These are phyloP conservation scores for Phanerochaete carnosa DNA, from an alignment of 768 basidiomycete species.

Conservation along the genomic window DNA sequence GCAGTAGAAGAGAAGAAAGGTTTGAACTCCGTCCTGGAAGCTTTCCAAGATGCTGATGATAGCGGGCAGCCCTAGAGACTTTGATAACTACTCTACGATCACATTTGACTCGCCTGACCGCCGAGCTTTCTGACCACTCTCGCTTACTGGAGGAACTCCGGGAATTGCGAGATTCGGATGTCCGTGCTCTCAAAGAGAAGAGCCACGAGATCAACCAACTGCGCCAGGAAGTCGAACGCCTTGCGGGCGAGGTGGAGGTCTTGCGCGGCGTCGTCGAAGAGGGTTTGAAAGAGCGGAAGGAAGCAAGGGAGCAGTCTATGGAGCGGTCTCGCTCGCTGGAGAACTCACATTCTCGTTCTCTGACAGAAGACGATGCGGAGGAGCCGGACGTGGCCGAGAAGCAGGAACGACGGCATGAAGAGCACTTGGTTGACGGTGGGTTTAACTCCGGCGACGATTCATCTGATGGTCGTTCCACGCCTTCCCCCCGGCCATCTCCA, in stretches of 20 bases:
- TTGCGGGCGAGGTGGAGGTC: conserved; percentile 83
- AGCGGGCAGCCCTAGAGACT: conserved; percentile 67
- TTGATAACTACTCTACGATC: conserved; percentile 69
- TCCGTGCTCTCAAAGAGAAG: conserved; percentile 53
- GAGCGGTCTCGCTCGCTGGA: conserved; percentile 6
- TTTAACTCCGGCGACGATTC: conserved; percentile 5
- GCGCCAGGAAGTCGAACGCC: conserved; percentile 71
- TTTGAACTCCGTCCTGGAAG: conserved; percentile 26
- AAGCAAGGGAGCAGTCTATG: conserved; percentile 41
- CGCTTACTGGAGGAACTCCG: conserved; percentile 65
- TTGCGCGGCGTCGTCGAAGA: conserved; percentile 86
- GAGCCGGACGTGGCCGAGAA: conserved; percentile 5
- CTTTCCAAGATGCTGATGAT: conserved; percentile 9
- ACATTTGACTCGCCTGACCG: conserved; percentile 74
- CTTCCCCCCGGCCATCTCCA: conserved; percentile 29
- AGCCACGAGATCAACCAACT: conserved; percentile 65
- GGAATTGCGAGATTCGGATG: conserved; percentile 59
- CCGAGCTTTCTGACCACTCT: conserved; percentile 77
- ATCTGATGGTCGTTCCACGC: neutral
- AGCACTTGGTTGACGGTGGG: conserved; percentile 18
- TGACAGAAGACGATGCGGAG: conserved; percentile 16
- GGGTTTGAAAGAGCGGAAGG: conserved; percentile 71
- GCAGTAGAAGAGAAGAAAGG: conserved; percentile 90
- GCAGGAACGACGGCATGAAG: neutral
- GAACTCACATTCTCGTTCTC: neutral